Base-by-base conservation (phyloP, 208 protist species). In the Leishmania turanica region DNA sequence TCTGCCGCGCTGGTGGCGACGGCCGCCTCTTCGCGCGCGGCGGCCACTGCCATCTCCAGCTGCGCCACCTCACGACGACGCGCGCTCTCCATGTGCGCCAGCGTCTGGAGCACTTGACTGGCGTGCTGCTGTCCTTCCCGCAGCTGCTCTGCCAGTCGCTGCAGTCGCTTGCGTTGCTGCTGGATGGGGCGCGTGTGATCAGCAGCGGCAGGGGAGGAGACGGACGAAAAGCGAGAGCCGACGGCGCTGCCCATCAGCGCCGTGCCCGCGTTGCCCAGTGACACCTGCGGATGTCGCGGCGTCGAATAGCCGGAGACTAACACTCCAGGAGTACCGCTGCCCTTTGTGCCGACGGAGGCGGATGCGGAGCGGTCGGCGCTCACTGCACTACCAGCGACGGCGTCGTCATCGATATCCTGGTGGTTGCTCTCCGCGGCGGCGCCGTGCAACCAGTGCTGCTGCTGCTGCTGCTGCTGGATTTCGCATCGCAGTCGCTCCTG, bases 401-500 rank as follows among this genome's bases (percentile, higher is more conserved):
- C 72, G 51, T 11, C 34, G 13, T 24, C 54, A 49, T 77, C 40
- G 56, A 54, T 21, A 54, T 24, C 9, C 17, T 17, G 21, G n/a
- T 31, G 31, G 11, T 15, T 65, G 74, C 56, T 68, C n/a, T 77
- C 53, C 8, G 42, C 64, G 76, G 75, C 37, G 58, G 37, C 34
- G n/a, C 75, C 54, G 40, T 42, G 8, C 31, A n/a, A n/a, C 75
- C 53, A 78, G 54, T 73, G 66, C 66, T 86, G 81, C 77, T 37
- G 34, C 34, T 34, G 34, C 34, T 86, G 80, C 62, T 77, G 71
- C 69, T 75, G 60, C 19, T 65, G 66, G 17, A 95, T 60, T 37
- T 93, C 91, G 27, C 83, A 83, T 19, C 90, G 91, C 64, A 95
- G 84, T 42, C 88, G 84, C 53, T 93, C 91, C 19, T 95, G 84